Base-by-base conservation (phyloP, 2,329 filamentous ascomycete species). In the Escovopsis sp. region DNA sequence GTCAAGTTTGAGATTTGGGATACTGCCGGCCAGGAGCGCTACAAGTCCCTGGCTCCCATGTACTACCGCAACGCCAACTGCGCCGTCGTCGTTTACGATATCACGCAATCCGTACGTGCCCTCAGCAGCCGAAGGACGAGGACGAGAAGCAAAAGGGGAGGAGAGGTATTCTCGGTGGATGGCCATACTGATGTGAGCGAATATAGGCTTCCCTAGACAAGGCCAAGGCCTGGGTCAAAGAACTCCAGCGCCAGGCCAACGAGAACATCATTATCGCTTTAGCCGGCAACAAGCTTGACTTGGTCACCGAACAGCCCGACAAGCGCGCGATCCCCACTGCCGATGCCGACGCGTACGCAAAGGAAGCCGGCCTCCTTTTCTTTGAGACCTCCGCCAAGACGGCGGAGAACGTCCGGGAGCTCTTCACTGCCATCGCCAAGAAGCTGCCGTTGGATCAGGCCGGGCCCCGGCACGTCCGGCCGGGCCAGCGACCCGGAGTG, bases 1-100 rank as follows among this genome's bases (percentile, higher is more conserved):
- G 89, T 98, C 66, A 98, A 98, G 72, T 98, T 98, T 59, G 91
- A 98, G 68, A 98, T 98, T 61, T 98, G 91, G 88, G 88, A 95
- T 66, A 98, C 91, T 9, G 91, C 91, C 49, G 91, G 91, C 49
- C 91, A 98, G 69, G 91, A 98, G 68, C 80, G 93, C 59, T 98
- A 96, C 76, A 96, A 96, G 73, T 96, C 91, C 11, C 73, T 98
- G 52, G 91, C 91, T 32, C 91, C 91, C 55, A 98, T 98, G 91
- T 98, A 98, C 73, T 98, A 98, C 70, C 75, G 93, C 56, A 98
- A 98, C 63, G 93, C 93, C 54, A 96, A 98, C 76, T 96, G 91
- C 68, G 91, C 93, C 45, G 89, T 98, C 30, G 89, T 98, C 39
- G 91, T 98, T 52, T 98, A 98, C 66, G 91, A 98, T 67, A 96